Evolutionary conservation across 2,329 filamentous ascomycete genomes (phyloP).

Genomic region (Aspergillus pseudoterreus): DNA sequence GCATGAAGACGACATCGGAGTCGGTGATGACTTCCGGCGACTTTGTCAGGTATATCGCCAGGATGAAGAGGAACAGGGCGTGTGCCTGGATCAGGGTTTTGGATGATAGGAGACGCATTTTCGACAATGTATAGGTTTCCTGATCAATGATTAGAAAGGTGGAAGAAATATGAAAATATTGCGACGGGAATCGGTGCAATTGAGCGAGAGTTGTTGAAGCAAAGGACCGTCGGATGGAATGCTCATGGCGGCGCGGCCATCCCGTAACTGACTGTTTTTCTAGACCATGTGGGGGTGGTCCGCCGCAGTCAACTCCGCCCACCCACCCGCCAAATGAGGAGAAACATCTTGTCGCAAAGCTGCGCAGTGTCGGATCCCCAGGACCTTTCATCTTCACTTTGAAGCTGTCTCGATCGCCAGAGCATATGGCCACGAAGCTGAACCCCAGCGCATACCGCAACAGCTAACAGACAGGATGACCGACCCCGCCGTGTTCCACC

Average conservation of each 20-base stretch:
- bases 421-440: background rate
- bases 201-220: too few species aligned
- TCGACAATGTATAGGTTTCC: conserved; percentile 13
- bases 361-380: background rate
- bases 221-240: background rate
- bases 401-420: background rate
- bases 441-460: background rate
- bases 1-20: conserved; percentile 73
- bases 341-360: background rate
- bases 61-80: conserved; percentile 77
- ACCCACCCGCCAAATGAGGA: conserved; percentile 14
- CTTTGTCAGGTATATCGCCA: conserved; percentile 79
- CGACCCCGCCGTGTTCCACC: conserved; percentile 34
- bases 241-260: background rate
- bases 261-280: background rate
- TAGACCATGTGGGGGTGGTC: conserved; percentile 22
- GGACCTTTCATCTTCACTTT: too few species aligned
- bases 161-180: too few species aligned
- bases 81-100: conserved; percentile 77
- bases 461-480: conserved; percentile 19
- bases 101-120: conserved; percentile 77
- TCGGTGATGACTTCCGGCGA: conserved; percentile 69
- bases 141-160: background rate
- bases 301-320: conserved; percentile 15
- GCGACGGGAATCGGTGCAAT: too few species aligned